Evolutionary conservation across 306 rosid species (phyloP).

Genomic region (Inga laurina): DNA sequence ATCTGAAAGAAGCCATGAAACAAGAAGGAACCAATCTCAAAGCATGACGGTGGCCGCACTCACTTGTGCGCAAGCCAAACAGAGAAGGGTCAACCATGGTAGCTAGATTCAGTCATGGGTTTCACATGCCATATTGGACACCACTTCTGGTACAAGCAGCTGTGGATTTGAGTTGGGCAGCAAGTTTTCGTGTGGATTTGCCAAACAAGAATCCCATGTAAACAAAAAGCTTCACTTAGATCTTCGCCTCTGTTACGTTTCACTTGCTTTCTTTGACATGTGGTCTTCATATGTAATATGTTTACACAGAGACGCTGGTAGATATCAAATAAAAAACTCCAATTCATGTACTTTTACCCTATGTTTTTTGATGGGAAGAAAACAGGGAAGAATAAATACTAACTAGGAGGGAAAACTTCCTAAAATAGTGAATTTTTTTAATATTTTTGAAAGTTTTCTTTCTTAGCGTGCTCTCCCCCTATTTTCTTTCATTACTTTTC

Average conservation of each 20-base stretch:
- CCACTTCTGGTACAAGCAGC: slow-evolving; percentile 51
- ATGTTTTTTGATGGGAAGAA: too few relatives aligned
- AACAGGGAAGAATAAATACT: too few relatives aligned
- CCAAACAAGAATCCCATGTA: slow-evolving; percentile 39
- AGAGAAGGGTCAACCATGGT: slow-evolving; percentile 42
- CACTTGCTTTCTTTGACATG: slow-evolving; percentile 8
- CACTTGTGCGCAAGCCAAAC: slow-evolving; percentile 52
- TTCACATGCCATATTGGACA: slow-evolving; percentile 41
- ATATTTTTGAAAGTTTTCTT: too few relatives aligned
- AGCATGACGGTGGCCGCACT: slow-evolving; percentile 58
- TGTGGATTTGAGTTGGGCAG: slow-evolving; percentile 30
- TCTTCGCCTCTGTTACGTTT: slow-evolving; percentile 53
- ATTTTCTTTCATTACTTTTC: too few relatives aligned
- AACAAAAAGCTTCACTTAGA: slow-evolving; percentile 54
- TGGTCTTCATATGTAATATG: background rate
- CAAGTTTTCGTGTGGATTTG: too few relatives aligned
- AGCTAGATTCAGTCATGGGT: slow-evolving; percentile 42
- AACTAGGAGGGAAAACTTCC: too few relatives aligned
- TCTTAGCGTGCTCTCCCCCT: too few relatives aligned
- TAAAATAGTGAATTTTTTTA: too few relatives aligned
- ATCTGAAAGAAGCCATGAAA: slow-evolving; percentile 15
- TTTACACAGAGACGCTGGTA: background rate
- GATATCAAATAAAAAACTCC: slow-evolving; percentile 12
- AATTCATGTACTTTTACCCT: background rate
- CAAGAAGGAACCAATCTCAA: slow-evolving; percentile 49